Conservation (phyloP, 805 yeast genomes). For the Limtongia smithiae region DNA sequence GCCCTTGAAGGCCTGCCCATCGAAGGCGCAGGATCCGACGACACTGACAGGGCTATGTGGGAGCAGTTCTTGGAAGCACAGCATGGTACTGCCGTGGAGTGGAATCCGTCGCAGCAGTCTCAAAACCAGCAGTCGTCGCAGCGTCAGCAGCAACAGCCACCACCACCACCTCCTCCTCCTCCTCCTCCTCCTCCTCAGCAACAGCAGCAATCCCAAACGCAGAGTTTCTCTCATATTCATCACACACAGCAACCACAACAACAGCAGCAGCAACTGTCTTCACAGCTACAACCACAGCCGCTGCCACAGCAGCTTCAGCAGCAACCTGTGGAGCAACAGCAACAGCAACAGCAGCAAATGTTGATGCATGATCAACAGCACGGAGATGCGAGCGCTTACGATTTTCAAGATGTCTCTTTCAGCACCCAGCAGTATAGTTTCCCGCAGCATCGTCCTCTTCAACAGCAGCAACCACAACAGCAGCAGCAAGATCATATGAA, state of each 20-base stretch:
- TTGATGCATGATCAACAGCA: too few relatives aligned
- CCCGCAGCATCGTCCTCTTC: not conserved
- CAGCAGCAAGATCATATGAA: conserved; percentile 16
- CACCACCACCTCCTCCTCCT: not conserved
- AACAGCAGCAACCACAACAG: conserved; percentile 17
- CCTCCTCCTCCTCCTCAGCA: not conserved
- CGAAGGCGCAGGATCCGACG: not conserved
- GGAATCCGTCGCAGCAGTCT: conserved; percentile 1
- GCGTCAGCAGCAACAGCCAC: conserved; percentile 2
- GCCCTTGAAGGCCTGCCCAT: not conserved
- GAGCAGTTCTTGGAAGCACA: conserved; percentile 18
- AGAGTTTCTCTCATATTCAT: not conserved
- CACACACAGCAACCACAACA: not conserved
- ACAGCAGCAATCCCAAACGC: not conserved
- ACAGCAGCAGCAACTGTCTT: not conserved
- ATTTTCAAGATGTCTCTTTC: too few relatives aligned
- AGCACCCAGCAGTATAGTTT: too few relatives aligned
- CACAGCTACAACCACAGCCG: not conserved
- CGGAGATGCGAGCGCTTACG: too few relatives aligned
- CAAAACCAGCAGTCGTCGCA: not conserved
- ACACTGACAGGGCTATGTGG: conserved; percentile 9
- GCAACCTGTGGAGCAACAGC: too few relatives aligned
- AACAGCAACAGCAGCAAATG: too few relatives aligned
- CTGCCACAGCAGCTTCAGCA: conserved; percentile 3
- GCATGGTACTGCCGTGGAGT: conserved; percentile 3